Evolutionary conservation across 2,329 filamentous ascomycete genomes (phyloP).

Genomic region (Xylaria digitata): DNA sequence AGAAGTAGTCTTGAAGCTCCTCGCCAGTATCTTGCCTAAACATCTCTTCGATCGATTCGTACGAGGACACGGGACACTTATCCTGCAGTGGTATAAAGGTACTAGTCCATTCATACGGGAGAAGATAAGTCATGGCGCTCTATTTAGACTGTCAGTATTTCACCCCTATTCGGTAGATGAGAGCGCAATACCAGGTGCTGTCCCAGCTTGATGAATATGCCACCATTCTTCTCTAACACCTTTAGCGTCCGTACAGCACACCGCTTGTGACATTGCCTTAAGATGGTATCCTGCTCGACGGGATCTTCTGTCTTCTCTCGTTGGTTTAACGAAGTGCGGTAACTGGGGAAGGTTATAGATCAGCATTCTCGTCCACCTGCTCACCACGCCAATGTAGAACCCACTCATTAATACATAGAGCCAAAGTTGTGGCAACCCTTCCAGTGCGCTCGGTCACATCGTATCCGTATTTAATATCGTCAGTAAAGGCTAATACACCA

Average conservation of each 20-base stretch:
- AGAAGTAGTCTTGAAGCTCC: slow-evolving; percentile 84
- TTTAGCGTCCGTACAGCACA: slow-evolving; percentile 88
- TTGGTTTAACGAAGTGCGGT: slow-evolving; percentile 83
- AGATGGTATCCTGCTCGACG: slow-evolving; percentile 71
- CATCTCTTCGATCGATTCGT: slow-evolving; percentile 87
- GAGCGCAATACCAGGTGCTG: slow-evolving; percentile 78
- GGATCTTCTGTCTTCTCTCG: slow-evolving; percentile 71
- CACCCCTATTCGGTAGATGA: background rate
- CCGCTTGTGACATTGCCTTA: slow-evolving; percentile 89
- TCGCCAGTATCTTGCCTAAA: slow-evolving; percentile 84
- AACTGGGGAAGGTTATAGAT: slow-evolving; percentile 64
- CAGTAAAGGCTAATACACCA: slow-evolving; percentile 65
- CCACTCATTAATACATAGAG: slow-evolving; percentile 89
- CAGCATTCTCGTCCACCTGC: slow-evolving; percentile 18
- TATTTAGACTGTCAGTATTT: slow-evolving; percentile 46
- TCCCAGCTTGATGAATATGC: slow-evolving; percentile 97
- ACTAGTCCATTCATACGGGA: slow-evolving; percentile 91
- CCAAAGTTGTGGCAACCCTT: slow-evolving; percentile 79
- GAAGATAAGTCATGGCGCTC: slow-evolving; percentile 94
- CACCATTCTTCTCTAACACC: slow-evolving; percentile 94
- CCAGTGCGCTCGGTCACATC: slow-evolving; percentile 80
- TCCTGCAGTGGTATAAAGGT: slow-evolving; percentile 98
- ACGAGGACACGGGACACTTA: slow-evolving; percentile 91
- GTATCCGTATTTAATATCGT: slow-evolving; percentile 81
- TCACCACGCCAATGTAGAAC: slow-evolving; percentile 13